Base-by-base conservation (phyloP, 257 asterid species). In the Nicotiana undulata region DNA sequence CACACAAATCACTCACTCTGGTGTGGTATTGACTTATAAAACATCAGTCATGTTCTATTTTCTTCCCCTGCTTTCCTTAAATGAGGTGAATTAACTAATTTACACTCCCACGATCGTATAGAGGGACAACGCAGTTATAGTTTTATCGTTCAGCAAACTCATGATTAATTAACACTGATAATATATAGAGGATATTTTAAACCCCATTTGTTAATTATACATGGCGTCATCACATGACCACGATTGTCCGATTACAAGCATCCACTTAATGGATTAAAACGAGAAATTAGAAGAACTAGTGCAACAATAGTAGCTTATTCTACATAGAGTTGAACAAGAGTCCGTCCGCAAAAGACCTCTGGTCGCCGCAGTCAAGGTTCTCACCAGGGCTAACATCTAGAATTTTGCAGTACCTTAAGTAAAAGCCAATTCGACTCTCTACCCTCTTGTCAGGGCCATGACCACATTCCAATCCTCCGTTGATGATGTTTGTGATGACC, bases 391-490 rank as follows among this genome's bases (percentile, higher is more conserved):
- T 77, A 51, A 86, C 79, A 44, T 82, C 80, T 10, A 81, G 64
- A 6, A 81, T 31, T 65, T 83, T 80, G 28, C 85, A 81, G 5
- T 83, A 86, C 15, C 82, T 79, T 83, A 13, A 70, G 66, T 78
- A 83, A 51, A 81, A 82, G 11, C 87, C 87, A 67, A 84, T 84
- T 11, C 86, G 53, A 55, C 66, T 80, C 2, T 80, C 31, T 60
- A 37, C 83, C 70, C 37, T 61, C 6, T 56, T 55, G 29, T 82
- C 77, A 8, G 74, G 10, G 9, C 89, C 85, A 40, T 13, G 56
- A 1, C 87, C 87, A 17, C 87, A 86, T 63, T 84, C 87, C 0
- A 66, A 40, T 51, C 87, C 87, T 7, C 87, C 87, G 15, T 86
- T 84, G 11, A 86, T 86, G 51, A 85, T 85, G 51, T 85, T 85